A percentile compares a stretch with the other conserved stretches of the same genome.
phyloP scores from a whole-genome alignment of 805 yeast genomes.

The Lachancea sp. region DNA sequence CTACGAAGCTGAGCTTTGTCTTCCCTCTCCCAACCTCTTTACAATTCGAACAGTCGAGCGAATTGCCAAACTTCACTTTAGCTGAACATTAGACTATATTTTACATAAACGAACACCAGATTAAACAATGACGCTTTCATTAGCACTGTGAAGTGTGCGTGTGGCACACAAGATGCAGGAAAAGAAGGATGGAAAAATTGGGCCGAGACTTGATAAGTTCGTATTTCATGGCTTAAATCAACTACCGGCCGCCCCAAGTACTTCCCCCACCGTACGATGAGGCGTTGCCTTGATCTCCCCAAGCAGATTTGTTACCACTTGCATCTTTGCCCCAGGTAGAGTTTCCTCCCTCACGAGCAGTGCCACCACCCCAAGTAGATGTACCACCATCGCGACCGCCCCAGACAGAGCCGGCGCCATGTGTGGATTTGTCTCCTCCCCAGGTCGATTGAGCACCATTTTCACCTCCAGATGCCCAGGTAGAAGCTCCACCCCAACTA shows the following conservation, averaged over 20 bases:
- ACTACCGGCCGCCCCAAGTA: constrained; percentile 30
- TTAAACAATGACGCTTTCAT: neutral
- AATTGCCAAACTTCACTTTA: too few relatives aligned
- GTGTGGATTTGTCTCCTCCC: constrained; percentile 36
- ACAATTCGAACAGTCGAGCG: neutral
- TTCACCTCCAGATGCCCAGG: constrained; percentile 37
- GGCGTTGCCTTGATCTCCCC: constrained; percentile 31
- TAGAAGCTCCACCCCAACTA: constrained; percentile 45
- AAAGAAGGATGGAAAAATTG: neutral
- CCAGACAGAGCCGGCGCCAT: constrained; percentile 42
- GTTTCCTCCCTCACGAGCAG: constrained; percentile 13
- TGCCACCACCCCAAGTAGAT: constrained; percentile 37
- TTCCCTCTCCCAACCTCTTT: neutral
- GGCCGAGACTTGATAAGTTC: too few relatives aligned
- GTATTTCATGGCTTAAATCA: neutral
- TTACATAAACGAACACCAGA: neutral
- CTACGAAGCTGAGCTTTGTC: constrained; percentile 1
- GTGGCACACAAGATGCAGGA: neutral
- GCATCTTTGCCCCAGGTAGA: constrained; percentile 36
- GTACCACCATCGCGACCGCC: constrained; percentile 37
- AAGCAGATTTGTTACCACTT: constrained; percentile 33
- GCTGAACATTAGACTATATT: constrained; percentile 2
- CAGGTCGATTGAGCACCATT: constrained; percentile 41
- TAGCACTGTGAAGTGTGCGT: neutral
- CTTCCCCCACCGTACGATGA: constrained; percentile 27